Evolutionary conservation across 306 rosid species (phyloP).

Genomic region (Vigna nakashimae): DNA sequence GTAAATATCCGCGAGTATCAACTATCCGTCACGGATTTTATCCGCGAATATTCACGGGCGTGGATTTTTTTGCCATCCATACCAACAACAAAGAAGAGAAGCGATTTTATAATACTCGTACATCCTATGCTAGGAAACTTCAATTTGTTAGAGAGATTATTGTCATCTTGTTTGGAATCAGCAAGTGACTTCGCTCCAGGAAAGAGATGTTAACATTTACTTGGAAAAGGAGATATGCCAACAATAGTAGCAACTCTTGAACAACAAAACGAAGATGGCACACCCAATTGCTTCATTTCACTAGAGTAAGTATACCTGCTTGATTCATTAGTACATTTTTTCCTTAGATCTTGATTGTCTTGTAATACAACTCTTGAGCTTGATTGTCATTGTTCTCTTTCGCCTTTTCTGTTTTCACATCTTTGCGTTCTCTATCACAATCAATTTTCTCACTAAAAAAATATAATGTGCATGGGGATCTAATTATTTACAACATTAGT

Average conservation of each 20-base stretch:
- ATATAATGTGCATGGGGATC: slow-evolving; percentile 32
- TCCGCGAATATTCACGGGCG: too few species aligned
- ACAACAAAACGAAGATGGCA: slow-evolving; percentile 39
- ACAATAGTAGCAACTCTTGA: slow-evolving; percentile 53
- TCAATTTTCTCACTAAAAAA: slow-evolving; percentile 44
- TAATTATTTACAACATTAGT: slow-evolving; percentile 30
- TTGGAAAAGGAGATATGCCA: slow-evolving; percentile 62
- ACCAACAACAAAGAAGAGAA: too few species aligned
- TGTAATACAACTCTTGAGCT: slow-evolving; percentile 54
- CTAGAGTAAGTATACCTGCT: slow-evolving; percentile 48
- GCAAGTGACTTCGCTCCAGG: slow-evolving; percentile 53
- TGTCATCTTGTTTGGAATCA: slow-evolving; percentile 57
- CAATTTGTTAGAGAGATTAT: slow-evolving; percentile 47
- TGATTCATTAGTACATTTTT: slow-evolving; percentile 60
- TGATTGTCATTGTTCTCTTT: slow-evolving; percentile 46
- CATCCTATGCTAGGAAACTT: slow-evolving; percentile 37
- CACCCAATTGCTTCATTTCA: slow-evolving; percentile 58
- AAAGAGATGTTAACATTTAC: slow-evolving; percentile 59
- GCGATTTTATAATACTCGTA: background rate
- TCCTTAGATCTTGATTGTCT: slow-evolving; percentile 55
- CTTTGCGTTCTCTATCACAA: slow-evolving; percentile 39
- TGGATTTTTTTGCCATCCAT: too few species aligned
- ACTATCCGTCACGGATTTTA: too few species aligned
- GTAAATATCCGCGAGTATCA: too few species aligned
- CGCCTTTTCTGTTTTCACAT: slow-evolving; percentile 47